Percentiles rank a stretch among this genome's conserved stretches.
phyloP scores from a whole-genome alignment of 2,329 filamentous ascomycete genomes.

The Drechmeria coniospora region DNA sequence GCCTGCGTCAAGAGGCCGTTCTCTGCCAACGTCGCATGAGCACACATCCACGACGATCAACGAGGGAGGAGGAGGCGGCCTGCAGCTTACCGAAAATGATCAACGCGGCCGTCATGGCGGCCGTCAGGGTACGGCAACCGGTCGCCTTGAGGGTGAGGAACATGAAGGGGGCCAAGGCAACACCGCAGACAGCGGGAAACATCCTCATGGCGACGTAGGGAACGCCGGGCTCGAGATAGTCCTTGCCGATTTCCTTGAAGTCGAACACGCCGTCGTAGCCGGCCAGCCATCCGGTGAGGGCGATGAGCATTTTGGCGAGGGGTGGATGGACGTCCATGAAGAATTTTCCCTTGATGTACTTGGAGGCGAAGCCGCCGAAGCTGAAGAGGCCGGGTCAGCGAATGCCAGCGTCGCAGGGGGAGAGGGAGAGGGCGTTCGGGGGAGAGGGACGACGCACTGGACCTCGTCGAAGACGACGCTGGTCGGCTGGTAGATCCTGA shows the following conservation, averaged over 20 bases:
- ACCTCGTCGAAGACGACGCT: constrained; percentile 99
- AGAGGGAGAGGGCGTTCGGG: no score
- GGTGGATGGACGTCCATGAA: constrained; percentile 99
- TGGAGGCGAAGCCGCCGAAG: constrained; percentile 94
- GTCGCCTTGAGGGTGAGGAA: constrained; percentile 86
- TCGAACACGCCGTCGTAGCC: constrained; percentile 94
- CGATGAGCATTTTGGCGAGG: constrained; percentile 90
- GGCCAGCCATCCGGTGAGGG: constrained; percentile 83
- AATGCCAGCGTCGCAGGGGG: no score
- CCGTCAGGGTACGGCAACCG: constrained; percentile 76
- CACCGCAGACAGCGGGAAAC: constrained; percentile 77
- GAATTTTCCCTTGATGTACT: constrained; percentile 98
- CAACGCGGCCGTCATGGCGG: constrained; percentile 66
- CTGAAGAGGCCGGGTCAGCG: constrained; percentile 26
- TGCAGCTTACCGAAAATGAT: constrained; percentile 70
- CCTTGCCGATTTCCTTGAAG: constrained; percentile 99
- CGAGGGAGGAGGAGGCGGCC: background rate
- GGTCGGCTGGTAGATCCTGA: constrained; percentile 88
- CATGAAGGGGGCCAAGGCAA: constrained; percentile 79
- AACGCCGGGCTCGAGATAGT: constrained; percentile 86
- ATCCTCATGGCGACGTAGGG: constrained; percentile 97
- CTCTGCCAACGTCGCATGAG: constrained; percentile 39
- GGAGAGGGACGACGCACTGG: constrained; percentile 52
- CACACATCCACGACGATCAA: constrained; percentile 1
- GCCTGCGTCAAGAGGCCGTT: constrained; percentile 93